Base-by-base conservation (phyloP, 306 rosid species). In the Sphenostylis stenocarpa region DNA sequence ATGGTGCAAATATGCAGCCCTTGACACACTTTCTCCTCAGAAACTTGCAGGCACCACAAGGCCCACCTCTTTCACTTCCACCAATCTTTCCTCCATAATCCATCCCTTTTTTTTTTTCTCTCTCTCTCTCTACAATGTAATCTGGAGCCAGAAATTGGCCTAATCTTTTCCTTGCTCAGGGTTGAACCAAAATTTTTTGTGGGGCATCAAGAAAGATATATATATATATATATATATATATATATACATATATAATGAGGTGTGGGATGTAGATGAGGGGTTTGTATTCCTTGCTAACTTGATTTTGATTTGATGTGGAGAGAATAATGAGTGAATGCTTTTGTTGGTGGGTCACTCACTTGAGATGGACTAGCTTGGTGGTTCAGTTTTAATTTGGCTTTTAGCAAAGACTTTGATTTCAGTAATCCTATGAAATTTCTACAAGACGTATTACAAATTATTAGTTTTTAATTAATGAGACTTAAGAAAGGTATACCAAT, bases 1-100 rank as follows among this genome's bases (percentile, higher is more conserved):
- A 94, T 0, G 98, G 97, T 21, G 98, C 93, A 77, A 94, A 94
- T 20, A 94, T 83, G 85, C 98, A 94, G 0, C 96, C 93, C 74
- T 80, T 90, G 36, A 91, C 88, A 81, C 98, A 94, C 80, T 91
- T 94, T 15, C 97, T 57, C 58, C 98, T 71, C 7, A 94, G 84
- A 69, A 88, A 91, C 84, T 94, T 94, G 90, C 98, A 94, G 10
- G 98, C 98, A 7, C 98, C 98, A 73, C 98, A 94, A 15, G 98
- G 98, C 23, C 97, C 97, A n/a, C 78, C 79, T 53, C 83, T 71
- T 13, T 26, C 57, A 17, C 77, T 38, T 28, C 83, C 84, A 39
- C 53, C 76, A 61, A 14, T 72, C 61, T 77, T 77, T 7, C 73
- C 75, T 12, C 70, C 84, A 82, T 49, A 49, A 28, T 82, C 73